These are phyloP conservation scores for Thermomyces lanuginosus DNA, from an alignment of 2,329 filamentous ascomycete genomes.

Conservation along the genomic window DNA sequence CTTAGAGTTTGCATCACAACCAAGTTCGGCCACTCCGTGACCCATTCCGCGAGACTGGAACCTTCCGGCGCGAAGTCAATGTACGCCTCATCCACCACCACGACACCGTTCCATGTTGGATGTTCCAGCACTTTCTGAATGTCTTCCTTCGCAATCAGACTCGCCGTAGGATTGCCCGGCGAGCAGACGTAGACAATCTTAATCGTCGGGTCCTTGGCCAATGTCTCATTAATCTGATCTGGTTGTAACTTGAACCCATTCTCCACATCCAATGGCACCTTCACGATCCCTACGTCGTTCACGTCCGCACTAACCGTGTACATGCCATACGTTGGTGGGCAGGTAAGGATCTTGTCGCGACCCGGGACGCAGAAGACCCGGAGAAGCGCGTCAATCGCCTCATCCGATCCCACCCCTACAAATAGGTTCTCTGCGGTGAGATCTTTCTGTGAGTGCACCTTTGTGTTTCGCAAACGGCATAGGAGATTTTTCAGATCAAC, in stretches of 20 bases:
- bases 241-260: conserved; percentile 61
- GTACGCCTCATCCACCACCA: conserved; percentile 91
- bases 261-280: conserved; percentile 60
- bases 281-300: conserved; percentile 76
- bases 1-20: conserved; percentile 98
- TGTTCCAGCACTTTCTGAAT: conserved; percentile 61
- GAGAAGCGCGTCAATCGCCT: conserved; percentile 87
- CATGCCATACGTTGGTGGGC: conserved; percentile 97
- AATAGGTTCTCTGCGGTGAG: conserved; percentile 75
- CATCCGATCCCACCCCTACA: conserved; percentile 88
- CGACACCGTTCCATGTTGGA: conserved; percentile 85
- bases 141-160: conserved; percentile 58
- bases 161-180: conserved; percentile 84
- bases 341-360: conserved; percentile 78
- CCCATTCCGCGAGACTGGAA: conserved; percentile 77
- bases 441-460: conserved; percentile 56
- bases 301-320: conserved; percentile 87
- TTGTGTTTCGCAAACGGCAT: conserved; percentile 69
- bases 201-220: conserved; percentile 50
- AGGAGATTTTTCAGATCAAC: conserved; percentile 68
- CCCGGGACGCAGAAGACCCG: conserved; percentile 85
- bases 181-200: conserved; percentile 90
- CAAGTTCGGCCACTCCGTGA: conserved; percentile 80
- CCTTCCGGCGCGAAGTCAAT: conserved; percentile 76
- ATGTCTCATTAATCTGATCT: conserved; percentile 46